Conservation (phyloP, 192 early-diverging fungal species). For the Endogone sp. region DNA sequence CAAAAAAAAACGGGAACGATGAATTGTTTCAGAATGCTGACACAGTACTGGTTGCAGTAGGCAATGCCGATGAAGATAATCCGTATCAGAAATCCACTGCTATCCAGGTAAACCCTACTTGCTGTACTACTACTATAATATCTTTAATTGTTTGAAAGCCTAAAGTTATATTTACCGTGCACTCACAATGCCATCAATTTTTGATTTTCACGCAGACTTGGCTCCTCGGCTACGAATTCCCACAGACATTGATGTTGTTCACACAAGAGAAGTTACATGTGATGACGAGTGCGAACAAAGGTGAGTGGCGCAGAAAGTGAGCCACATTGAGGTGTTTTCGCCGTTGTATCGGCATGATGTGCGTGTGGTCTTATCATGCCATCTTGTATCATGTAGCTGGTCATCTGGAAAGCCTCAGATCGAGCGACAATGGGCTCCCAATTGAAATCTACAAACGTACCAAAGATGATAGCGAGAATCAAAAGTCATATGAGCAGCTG, state of each 20-base stretch:
- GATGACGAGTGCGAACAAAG: constrained; percentile 79
- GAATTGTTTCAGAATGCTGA: constrained; percentile 54
- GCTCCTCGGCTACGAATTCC: constrained; percentile 91
- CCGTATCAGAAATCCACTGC: constrained; percentile 72
- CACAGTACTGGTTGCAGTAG: constrained; percentile 59
- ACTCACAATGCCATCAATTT: no score
- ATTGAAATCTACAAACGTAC: constrained; percentile 72
- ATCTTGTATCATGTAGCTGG: constrained; percentile 30
- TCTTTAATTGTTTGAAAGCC: no score
- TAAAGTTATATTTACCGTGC: no score
- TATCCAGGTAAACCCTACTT: constrained; percentile 46
- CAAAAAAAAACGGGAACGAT: constrained; percentile 18
- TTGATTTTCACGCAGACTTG: constrained; percentile 60
- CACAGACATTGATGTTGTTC: constrained; percentile 79
- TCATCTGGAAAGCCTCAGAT: constrained; percentile 61
- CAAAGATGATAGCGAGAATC: constrained; percentile 76
- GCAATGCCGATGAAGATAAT: constrained; percentile 63
- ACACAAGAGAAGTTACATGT: constrained; percentile 73
- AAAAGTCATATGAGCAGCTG: constrained; percentile 55
- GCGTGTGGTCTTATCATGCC: not conserved
- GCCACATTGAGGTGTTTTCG: no score
- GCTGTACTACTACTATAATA: no score
- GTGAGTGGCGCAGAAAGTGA: constrained; percentile 25
- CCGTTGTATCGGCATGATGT: not conserved
- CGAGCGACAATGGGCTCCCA: constrained; percentile 54